Base-by-base conservation (phyloP, 2,329 filamentous ascomycete genomes). In the Aspergillus fumigatus region DNA sequence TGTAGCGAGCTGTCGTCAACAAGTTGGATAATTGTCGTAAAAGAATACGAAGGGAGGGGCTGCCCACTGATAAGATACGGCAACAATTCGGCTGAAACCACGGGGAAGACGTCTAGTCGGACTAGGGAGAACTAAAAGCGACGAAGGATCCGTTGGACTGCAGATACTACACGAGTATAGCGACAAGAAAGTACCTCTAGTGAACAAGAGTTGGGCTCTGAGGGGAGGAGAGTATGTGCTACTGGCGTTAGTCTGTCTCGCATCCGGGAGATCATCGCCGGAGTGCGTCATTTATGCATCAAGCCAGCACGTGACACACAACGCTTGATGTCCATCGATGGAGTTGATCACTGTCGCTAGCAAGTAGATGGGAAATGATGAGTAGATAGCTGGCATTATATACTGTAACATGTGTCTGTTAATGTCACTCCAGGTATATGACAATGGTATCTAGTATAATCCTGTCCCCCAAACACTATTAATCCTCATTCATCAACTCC, bases 401-500 rank as follows among this genome's bases (percentile, higher is more conserved):
- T 17, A 38, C 32, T 38, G 17, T 38, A 38, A 38, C 14, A 7
- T 38, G 14, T 10, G 8, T 14, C 4, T 48, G 11, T 48, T 8
- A 23, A 48, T 26, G 32, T 6, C 6, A 5, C 4, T 26, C 23
- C 23, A 17, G 23, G 23, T 27, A 27, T 48, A 25, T 48, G 23
- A 48, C 14, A 17, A 25, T 6, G 23, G 23, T 35, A 17, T 38
- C 5, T 25, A 11, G 21, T 29, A 21, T 40, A 1, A 32, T 23
- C 27, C 17, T 23, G 17, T 59, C 59, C 64, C 63, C n/a, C n/a
- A 56, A 53, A 14, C 56, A 53, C 17, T 27, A 55, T 63, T 60
- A 69, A 54, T 84, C 81, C 60, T 90, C 87, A 55, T 87, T 90
- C 90, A 99, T 90, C 70, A 99, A 76, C 62, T 92, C 94, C 14